Conservation (phyloP, 1,284 basidiomycete genomes). For the Puccinia hordei region DNA sequence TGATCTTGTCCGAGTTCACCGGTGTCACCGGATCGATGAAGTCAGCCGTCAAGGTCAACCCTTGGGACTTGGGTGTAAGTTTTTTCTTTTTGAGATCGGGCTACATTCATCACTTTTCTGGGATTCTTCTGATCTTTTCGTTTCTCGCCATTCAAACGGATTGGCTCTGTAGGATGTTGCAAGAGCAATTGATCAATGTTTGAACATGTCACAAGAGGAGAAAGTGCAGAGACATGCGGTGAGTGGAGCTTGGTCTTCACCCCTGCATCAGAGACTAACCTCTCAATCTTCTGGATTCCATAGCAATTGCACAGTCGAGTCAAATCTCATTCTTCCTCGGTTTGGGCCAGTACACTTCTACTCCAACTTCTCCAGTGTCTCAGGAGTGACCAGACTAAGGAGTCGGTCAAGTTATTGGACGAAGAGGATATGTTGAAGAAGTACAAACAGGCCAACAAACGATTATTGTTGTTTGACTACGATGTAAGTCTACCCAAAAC, state of each 20-base stretch:
- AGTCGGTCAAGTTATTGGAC: conserved; percentile 83
- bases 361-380: conserved; percentile 85
- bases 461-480: conserved; percentile 93
- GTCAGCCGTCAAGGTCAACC: conserved; percentile 71
- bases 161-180: conserved; percentile 73
- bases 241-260: too few species aligned
- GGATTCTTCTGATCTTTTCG: too few species aligned
- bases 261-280: background rate
- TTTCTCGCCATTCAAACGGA: too few species aligned
- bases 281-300: background rate
- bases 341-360: conserved; percentile 89
- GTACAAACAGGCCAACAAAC: conserved; percentile 75
- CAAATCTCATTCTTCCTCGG: conserved; percentile 88
- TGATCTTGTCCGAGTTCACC: conserved; percentile 96
- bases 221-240: conserved; percentile 74
- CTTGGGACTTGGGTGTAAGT: conserved; percentile 81
- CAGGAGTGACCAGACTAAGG: conserved; percentile 76
- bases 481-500: too few species aligned
- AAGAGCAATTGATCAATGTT: conserved; percentile 85
- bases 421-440: conserved; percentile 67
- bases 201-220: conserved; percentile 77
- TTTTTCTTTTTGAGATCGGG: background rate
- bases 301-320: conserved; percentile 75
- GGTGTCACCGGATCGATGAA: conserved; percentile 87
- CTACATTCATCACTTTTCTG: too few species aligned